Percentiles rank a stretch among this genome's conserved stretches.
Conservation (phyloP, 139 green algal species). For the Tetradesmus obliquus region DNA sequence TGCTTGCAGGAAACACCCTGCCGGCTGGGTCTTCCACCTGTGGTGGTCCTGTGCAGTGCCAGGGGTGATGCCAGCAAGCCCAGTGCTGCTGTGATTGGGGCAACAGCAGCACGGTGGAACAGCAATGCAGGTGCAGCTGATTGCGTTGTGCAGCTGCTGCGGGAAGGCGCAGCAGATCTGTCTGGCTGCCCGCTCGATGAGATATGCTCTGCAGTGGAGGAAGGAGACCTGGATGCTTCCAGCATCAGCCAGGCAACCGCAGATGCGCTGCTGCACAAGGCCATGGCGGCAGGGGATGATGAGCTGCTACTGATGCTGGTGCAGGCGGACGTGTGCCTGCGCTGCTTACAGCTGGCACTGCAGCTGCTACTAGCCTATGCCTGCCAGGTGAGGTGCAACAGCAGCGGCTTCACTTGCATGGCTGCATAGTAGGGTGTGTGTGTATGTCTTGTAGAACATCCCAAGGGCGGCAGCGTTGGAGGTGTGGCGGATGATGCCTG, state of each 20-base stretch:
- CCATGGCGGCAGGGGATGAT: slow-evolving; percentile 28
- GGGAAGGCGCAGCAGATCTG: background rate
- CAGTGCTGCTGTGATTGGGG: background rate
- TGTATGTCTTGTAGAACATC: no score
- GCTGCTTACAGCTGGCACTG: background rate
- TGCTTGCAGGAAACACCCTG: background rate
- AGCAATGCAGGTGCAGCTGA: background rate
- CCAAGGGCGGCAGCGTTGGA: no score
- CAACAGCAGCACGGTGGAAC: background rate
- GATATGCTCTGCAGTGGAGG: background rate
- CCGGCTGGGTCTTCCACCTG: background rate
- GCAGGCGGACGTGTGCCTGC: background rate
- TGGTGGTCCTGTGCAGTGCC: background rate
- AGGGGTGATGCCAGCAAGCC: background rate
- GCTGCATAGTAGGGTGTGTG: no score
- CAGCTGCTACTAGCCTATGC: slow-evolving; percentile 17
- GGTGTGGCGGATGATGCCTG: no score
- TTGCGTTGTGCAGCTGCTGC: background rate
- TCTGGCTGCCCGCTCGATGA: background rate
- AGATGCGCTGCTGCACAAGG: slow-evolving; percentile 5
- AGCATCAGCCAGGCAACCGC: background rate
- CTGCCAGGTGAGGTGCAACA: background rate
- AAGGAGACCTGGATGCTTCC: background rate
- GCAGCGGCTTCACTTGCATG: background rate
- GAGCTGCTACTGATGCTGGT: slow-evolving; percentile 31